Evolutionary conservation across 1,284 basidiomycete species (phyloP).

Genomic region (Athelia psychrophila): DNA sequence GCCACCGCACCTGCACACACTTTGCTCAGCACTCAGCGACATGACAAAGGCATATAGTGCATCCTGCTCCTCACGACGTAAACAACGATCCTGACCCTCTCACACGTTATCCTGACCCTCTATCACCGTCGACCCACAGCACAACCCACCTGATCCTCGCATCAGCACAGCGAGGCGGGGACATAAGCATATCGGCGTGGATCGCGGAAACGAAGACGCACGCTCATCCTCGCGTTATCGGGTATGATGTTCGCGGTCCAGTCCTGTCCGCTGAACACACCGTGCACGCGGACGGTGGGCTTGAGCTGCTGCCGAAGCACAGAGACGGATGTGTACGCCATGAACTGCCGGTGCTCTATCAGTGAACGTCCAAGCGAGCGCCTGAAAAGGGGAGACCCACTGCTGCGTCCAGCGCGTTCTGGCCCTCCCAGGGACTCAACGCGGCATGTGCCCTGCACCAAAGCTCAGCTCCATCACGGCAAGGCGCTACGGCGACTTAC

Average conservation of each 20-base stretch:
- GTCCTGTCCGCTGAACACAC: slow-evolving; percentile 59
- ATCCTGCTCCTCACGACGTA: background rate
- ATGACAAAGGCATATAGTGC: too few species aligned
- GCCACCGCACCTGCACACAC: too few species aligned
- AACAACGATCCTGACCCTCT: background rate
- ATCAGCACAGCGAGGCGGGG: too few species aligned
- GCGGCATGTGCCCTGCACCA: slow-evolving; percentile 58
- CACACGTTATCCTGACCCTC: too few species aligned
- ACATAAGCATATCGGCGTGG: too few species aligned
- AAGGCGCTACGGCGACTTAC: slow-evolving; percentile 28
- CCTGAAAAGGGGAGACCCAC: slow-evolving; percentile 25
- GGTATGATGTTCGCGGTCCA: slow-evolving; percentile 63
- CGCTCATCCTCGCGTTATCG: too few species aligned
- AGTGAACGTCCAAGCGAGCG: too few species aligned
- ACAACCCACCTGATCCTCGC: background rate
- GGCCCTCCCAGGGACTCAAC: slow-evolving; percentile 71
- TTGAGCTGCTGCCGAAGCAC: slow-evolving; percentile 71
- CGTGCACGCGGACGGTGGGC: slow-evolving; percentile 63
- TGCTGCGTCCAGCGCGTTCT: slow-evolving; percentile 76
- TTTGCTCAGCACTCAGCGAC: too few species aligned
- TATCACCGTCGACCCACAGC: background rate
- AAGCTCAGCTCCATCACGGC: slow-evolving; percentile 1
- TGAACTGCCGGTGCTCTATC: slow-evolving; percentile 6
- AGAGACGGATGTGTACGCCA: slow-evolving; percentile 69
- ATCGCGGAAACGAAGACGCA: slow-evolving; percentile 24